Evolutionary conservation across 1,139 yeast species (phyloP), one percentile per base, ranked within the genome.

Genomic region (Kodamaea derodonti): DNA sequence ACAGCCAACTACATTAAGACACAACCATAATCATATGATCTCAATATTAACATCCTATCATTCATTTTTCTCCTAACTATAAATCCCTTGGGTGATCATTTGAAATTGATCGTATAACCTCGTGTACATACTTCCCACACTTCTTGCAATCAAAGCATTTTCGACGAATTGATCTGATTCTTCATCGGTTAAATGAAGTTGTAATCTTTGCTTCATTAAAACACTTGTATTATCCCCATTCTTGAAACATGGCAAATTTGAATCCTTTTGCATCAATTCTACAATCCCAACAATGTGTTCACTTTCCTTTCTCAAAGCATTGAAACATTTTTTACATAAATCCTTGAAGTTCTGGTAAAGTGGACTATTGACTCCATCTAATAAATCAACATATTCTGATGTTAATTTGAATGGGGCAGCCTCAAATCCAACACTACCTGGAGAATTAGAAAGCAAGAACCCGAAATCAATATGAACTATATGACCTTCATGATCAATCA

Each of bases 401-500:
- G 97, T 87, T 13, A 92, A 65, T 53, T 92, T 92, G 68, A 92
- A 92, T 1, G 98, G 97, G 0, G 97, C 96, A 1, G 96, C 95
- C 53, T 92, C 98, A 57, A 92, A 88, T 0, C 97, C 96, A 36
- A 92, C 87, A 38, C 95, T 83, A 2, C 97, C 97, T 0, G 98
- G 98, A 0, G 97, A 83, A 51, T 92, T 92, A 0, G 96, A 86
- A 4, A 92, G 65, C 51, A 92, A 61, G 54, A 88, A 92, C 0
- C 98, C 98, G 64, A 92, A 92, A 61, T 92, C 98, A 47, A 92
- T 92, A 56, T 92, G 98, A 32, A 88, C 81, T 11, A 92, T 83
- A 54, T 92, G 97, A 0, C 98, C 98, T 45, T 90, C 95, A 41
- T 81, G 79, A 54, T 92, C 98, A 13, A 92, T 63, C 84, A 92